Conservation (phyloP, 1,284 basidiomycete genomes). For the Microbotryum violaceum region DNA sequence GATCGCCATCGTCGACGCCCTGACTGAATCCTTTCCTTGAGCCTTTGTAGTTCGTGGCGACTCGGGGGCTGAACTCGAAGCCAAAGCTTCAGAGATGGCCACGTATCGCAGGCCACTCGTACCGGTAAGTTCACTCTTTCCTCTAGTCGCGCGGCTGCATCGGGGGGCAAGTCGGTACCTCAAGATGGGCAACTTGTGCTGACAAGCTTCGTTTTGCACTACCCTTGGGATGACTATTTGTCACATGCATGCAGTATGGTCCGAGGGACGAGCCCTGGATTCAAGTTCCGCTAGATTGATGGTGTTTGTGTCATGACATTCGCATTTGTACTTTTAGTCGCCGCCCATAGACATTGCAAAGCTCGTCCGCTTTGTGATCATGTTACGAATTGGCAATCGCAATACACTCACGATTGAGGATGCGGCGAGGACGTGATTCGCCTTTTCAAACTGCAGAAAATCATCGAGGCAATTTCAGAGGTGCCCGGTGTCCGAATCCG, state of each 20-base stretch:
- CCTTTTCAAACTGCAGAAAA: no score
- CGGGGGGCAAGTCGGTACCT: not conserved
- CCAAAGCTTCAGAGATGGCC: constrained; percentile 17
- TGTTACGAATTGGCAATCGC: no score
- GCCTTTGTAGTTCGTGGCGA: constrained; percentile 9
- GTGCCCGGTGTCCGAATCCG: no score
- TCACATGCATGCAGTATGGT: constrained; percentile 1
- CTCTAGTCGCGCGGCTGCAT: no score
- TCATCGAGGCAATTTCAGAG: no score
- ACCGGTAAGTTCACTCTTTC: constrained; percentile 2
- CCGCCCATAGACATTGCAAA: no score
- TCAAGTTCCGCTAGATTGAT: constrained; percentile 6
- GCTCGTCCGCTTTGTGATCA: no score
- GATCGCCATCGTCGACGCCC: not conserved
- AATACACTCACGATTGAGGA: no score
- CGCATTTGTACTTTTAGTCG: no score
- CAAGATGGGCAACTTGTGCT: not conserved
- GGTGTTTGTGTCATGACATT: no score
- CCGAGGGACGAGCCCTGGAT: constrained; percentile 20
- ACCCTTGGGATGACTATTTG: not conserved
- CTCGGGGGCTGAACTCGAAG: constrained; percentile 18
- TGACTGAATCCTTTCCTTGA: not conserved
- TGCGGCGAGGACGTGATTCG: no score
- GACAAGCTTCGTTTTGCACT: not conserved
- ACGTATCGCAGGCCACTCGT: constrained; percentile 17